Conservation (phyloP, 179 eudicot species). For the Drosera spatulata region DNA sequence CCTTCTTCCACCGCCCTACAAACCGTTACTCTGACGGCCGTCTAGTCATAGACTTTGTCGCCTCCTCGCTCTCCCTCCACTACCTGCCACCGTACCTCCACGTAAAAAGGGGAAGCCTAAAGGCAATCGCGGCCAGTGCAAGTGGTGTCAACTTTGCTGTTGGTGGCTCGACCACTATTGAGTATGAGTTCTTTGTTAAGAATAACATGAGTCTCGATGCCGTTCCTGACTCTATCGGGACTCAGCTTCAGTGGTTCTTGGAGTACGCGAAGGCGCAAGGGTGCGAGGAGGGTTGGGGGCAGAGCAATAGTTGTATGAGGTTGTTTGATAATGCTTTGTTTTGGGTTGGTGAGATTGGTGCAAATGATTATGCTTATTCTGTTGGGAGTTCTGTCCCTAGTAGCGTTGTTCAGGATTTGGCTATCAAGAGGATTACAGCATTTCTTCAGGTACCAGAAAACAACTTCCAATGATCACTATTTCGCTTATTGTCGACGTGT, state of each 20-base stretch:
- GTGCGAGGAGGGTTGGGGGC: slow-evolving; percentile 14
- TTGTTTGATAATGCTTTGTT: slow-evolving; percentile 45
- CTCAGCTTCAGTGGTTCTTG: slow-evolving; percentile 57
- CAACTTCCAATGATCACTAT: too few relatives aligned
- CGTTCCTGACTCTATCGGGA: slow-evolving; percentile 48
- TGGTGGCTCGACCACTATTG: slow-evolving; percentile 73
- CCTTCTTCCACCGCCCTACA: slow-evolving; percentile 32
- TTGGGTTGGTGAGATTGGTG: slow-evolving; percentile 18
- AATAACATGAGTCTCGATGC: slow-evolving; percentile 46
- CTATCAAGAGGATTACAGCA: slow-evolving; percentile 24
- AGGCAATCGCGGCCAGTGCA: slow-evolving; percentile 7
- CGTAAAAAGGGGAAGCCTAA: neutral
- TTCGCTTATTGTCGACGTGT: too few relatives aligned
- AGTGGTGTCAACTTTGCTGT: slow-evolving; percentile 70
- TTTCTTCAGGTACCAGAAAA: slow-evolving; percentile 51
- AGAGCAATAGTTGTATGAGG: slow-evolving; percentile 10
- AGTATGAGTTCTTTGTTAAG: slow-evolving; percentile 47
- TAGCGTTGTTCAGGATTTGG: slow-evolving; percentile 25
- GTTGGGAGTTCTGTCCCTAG: slow-evolving; percentile 8
- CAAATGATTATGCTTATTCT: slow-evolving; percentile 56
- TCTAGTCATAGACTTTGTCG: slow-evolving; percentile 64
- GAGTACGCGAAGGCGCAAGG: slow-evolving; percentile 27
- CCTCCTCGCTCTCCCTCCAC: slow-evolving; percentile 43
- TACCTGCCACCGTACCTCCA: slow-evolving; percentile 46
- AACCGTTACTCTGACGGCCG: slow-evolving; percentile 82